phyloP scores from a whole-genome alignment of 2,329 filamentous ascomycete genomes.

The Diaporthe ilicicola region DNA sequence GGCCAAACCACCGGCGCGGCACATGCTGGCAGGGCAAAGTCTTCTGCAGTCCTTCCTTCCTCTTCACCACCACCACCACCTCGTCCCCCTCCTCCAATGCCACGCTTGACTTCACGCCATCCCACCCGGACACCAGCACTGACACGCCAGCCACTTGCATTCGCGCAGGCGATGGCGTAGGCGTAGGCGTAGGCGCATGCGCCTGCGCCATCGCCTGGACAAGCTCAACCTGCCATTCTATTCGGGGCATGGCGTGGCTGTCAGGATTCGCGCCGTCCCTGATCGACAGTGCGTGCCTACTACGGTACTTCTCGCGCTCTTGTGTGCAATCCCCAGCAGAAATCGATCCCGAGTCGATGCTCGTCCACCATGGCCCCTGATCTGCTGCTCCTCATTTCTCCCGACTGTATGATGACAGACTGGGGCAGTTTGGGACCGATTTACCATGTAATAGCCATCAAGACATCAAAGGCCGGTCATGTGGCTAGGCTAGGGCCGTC shows the following conservation, averaged over 20 bases:
- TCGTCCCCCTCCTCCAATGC: background rate
- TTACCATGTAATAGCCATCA: background rate
- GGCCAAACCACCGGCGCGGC: background rate
- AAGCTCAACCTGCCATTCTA: background rate
- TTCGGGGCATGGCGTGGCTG: slow-evolving; percentile 1
- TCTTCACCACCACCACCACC: background rate
- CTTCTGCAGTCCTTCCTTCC: background rate
- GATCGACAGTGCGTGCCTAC: background rate
- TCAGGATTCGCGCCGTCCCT: background rate
- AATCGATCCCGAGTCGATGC: background rate
- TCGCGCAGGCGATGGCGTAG: background rate
- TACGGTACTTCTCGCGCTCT: background rate
- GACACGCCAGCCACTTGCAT: slow-evolving; percentile 2
- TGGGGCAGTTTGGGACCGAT: background rate
- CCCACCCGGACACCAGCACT: background rate
- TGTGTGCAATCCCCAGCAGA: background rate
- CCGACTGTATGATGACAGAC: too few relatives aligned
- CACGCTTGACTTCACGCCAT: background rate
- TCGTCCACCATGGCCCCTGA: background rate
- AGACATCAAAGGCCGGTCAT: background rate
- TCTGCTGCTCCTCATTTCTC: background rate
- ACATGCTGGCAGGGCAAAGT: background rate
- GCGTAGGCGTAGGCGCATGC: background rate
- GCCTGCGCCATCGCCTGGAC: background rate
- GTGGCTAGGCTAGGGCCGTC: background rate